phyloP scores from a whole-genome alignment of 2,329 filamentous ascomycete genomes.

The Fusarium keratoplasticum region DNA sequence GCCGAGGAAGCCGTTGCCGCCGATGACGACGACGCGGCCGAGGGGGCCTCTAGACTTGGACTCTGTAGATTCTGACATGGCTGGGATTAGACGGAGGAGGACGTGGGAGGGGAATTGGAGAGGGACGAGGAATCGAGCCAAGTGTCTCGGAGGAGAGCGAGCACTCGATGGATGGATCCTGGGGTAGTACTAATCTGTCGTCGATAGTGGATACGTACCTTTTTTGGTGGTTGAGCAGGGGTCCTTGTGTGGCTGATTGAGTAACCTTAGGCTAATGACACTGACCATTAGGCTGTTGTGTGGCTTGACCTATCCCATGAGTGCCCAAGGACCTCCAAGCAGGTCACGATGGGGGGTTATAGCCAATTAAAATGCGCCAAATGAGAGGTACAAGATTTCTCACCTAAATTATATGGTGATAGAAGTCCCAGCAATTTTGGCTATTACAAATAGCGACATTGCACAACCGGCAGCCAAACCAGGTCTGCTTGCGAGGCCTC shows the following conservation, averaged over 20 bases:
- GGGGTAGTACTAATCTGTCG: constrained; percentile 6
- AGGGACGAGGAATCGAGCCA: constrained; percentile 17
- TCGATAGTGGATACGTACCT: constrained; percentile 10
- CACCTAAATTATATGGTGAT: too few relatives aligned
- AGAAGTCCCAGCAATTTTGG: too few relatives aligned
- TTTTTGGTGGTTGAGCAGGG: constrained; percentile 21
- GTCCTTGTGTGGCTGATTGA: constrained; percentile 30
- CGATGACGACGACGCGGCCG: constrained; percentile 81
- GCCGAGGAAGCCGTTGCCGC: constrained; percentile 86
- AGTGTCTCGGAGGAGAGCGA: constrained; percentile 7
- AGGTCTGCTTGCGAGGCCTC: too few relatives aligned
- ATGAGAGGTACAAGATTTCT: too few relatives aligned
- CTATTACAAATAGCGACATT: too few relatives aligned
- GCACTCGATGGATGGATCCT: constrained; percentile 20
- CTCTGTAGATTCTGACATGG: constrained; percentile 13
- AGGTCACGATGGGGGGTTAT: too few relatives aligned
- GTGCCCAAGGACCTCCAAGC: too few relatives aligned
- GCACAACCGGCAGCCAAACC: too few relatives aligned
- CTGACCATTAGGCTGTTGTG: constrained; percentile 13
- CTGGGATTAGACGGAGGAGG: neutral
- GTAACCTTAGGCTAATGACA: constrained; percentile 30
- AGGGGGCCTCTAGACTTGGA: constrained; percentile 56
- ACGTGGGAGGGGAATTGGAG: constrained; percentile 8
- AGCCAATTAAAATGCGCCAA: too few relatives aligned
- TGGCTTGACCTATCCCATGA: constrained; percentile 10